These are phyloP conservation scores for Xylaria flabelliformis DNA, from an alignment of 495 filamentous ascomycete species.

Conservation along the genomic window DNA sequence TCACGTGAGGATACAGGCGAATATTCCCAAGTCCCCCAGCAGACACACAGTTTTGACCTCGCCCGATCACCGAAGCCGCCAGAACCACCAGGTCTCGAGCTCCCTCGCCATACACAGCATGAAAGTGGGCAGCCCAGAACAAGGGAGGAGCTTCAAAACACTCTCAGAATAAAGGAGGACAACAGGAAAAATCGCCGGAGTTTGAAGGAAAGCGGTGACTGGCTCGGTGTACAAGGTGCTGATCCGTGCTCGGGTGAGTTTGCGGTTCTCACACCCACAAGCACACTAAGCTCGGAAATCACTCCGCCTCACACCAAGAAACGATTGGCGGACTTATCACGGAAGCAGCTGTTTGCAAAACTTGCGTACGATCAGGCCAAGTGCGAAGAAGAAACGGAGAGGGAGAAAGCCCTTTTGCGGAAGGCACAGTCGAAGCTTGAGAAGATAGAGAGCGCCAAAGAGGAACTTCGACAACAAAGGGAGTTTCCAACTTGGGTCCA, in stretches of 20 bases:
- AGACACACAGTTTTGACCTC: constrained; percentile 19
- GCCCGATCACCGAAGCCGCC: constrained; percentile 30
- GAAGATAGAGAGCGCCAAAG: constrained; percentile 43
- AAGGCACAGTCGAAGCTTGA: constrained; percentile 42
- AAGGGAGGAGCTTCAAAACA: constrained; percentile 31
- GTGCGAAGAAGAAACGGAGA: constrained; percentile 38
- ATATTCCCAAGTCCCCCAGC: neutral
- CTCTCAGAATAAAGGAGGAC: constrained; percentile 47
- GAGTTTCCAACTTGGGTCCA: constrained; percentile 47
- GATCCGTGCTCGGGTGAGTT: constrained; percentile 59
- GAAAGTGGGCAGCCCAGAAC: constrained; percentile 15
- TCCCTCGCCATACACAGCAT: constrained; percentile 26
- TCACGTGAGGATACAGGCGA: neutral
- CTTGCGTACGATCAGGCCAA: constrained; percentile 41
- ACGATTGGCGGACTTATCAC: constrained; percentile 39
- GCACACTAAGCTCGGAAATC: constrained; percentile 36
- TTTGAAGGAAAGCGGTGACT: constrained; percentile 57
- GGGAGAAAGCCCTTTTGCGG: constrained; percentile 37
- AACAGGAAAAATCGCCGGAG: constrained; percentile 45
- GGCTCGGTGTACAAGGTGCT: constrained; percentile 60
- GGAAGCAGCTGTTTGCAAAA: constrained; percentile 37
- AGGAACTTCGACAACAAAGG: constrained; percentile 41
- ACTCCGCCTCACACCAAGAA: constrained; percentile 30
- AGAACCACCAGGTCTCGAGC: constrained; percentile 32
- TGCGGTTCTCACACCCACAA: constrained; percentile 53